Evolutionary conservation across 2,329 filamentous ascomycete genomes (phyloP).

Genomic region (Cadophora sp.): DNA sequence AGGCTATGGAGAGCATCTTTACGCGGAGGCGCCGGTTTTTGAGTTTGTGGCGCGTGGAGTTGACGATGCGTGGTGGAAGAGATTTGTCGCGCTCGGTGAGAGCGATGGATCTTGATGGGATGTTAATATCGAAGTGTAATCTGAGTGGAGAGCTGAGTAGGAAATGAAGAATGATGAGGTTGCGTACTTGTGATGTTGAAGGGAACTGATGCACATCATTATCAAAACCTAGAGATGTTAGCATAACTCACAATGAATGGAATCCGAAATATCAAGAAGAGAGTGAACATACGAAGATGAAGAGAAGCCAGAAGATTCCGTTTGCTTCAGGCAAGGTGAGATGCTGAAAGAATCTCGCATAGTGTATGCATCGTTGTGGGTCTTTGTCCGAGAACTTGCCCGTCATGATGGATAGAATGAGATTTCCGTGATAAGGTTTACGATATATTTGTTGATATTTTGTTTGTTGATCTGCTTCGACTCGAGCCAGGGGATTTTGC

Average conservation of each 20-base stretch:
- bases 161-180: background rate
- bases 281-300: slow-evolving; percentile 45
- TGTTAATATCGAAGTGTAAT: slow-evolving; percentile 2
- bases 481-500: background rate
- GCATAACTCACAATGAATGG: background rate
- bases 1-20: slow-evolving; percentile 49
- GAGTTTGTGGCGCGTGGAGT: slow-evolving; percentile 37
- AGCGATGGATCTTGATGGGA: slow-evolving; percentile 29
- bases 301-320: slow-evolving; percentile 55
- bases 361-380: slow-evolving; percentile 46
- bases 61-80: slow-evolving; percentile 27
- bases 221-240: slow-evolving; percentile 43
- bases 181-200: slow-evolving; percentile 40
- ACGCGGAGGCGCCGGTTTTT: slow-evolving; percentile 40
- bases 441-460: background rate
- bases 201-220: slow-evolving; percentile 53
- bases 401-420: slow-evolving; percentile 42
- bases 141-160: background rate
- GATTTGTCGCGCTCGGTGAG: slow-evolving; percentile 30
- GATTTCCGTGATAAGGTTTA: background rate
- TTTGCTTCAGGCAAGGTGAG: slow-evolving; percentile 52
- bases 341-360: slow-evolving; percentile 53
- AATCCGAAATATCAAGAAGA: background rate
- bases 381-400: slow-evolving; percentile 45
- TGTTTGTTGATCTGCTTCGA: slow-evolving; percentile 5